Conservation (phyloP, 2,329 filamentous ascomycete species). For the Penicillium occitanis region DNA sequence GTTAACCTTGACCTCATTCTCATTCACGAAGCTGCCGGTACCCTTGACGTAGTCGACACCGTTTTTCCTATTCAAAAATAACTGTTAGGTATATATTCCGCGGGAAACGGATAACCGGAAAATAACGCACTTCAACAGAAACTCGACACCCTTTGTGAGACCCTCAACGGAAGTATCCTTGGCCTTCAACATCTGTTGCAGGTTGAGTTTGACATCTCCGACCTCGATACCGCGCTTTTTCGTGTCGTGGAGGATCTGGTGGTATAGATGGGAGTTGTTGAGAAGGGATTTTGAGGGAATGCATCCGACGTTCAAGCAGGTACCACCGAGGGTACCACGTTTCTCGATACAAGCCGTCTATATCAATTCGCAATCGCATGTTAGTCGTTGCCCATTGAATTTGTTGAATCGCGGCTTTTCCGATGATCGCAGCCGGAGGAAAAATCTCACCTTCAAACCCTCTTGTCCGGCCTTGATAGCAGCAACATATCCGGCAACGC, state of each 20-base stretch:
- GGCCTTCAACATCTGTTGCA: slow-evolving; percentile 95
- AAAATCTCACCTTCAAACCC: slow-evolving; percentile 74
- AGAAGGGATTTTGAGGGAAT: slow-evolving; percentile 99
- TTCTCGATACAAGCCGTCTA: slow-evolving; percentile 98
- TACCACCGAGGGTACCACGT: slow-evolving; percentile 89
- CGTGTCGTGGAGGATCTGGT: slow-evolving; percentile 94
- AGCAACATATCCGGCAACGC: slow-evolving; percentile 96
- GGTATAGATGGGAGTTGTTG: slow-evolving; percentile 99
- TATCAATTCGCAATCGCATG: not conserved
- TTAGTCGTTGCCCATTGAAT: not conserved
- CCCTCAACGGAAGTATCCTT: slow-evolving; percentile 88
- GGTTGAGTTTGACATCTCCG: slow-evolving; percentile 93
- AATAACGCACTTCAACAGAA: slow-evolving; percentile 69
- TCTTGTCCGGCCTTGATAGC: slow-evolving; percentile 99
- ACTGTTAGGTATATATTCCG: slow-evolving; percentile 6
- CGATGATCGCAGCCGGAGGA: not conserved
- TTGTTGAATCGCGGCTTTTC: not conserved
- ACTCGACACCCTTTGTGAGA: slow-evolving; percentile 96
- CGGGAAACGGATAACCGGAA: not conserved
- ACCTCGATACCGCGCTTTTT: slow-evolving; percentile 98
- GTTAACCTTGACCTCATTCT: slow-evolving; percentile 88
- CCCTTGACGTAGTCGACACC: slow-evolving; percentile 98
- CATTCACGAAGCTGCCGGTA: slow-evolving; percentile 78
- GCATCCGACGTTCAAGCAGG: slow-evolving; percentile 97
- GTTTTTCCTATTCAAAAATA: slow-evolving; percentile 65